Conservation (phyloP, 768 basidiomycete genomes). For the Pleurotus tuoliensis region DNA sequence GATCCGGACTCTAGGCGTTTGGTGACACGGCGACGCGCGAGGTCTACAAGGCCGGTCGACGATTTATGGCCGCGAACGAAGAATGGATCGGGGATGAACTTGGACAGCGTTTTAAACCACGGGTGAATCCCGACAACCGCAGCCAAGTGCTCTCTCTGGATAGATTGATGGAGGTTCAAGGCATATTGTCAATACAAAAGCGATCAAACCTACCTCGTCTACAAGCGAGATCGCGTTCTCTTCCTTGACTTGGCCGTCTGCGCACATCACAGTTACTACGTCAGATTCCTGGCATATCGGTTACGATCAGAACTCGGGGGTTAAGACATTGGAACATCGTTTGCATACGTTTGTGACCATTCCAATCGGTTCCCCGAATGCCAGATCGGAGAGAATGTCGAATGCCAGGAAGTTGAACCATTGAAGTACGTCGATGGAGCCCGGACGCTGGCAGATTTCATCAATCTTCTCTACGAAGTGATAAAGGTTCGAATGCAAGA, state of each 20-base stretch:
- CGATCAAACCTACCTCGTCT: slow-evolving; percentile 19
- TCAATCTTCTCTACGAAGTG: slow-evolving; percentile 19
- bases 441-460: slow-evolving; percentile 13
- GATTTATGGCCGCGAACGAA: slow-evolving; percentile 19
- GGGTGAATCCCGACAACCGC: slow-evolving; percentile 25
- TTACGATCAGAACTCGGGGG: background rate
- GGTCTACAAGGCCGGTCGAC: slow-evolving; percentile 16
- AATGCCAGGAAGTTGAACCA: slow-evolving; percentile 33
- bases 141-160: slow-evolving; percentile 24
- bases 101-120: slow-evolving; percentile 12
- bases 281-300: slow-evolving; percentile 18
- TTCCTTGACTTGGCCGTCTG: slow-evolving; percentile 15
- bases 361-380: slow-evolving; percentile 28
- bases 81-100: slow-evolving; percentile 22
- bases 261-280: slow-evolving; percentile 15
- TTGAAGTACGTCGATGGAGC: slow-evolving; percentile 18
- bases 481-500: slow-evolving; percentile 14
- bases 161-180: background rate
- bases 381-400: slow-evolving; percentile 28
- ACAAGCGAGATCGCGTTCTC: slow-evolving; percentile 23
- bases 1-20: slow-evolving; percentile 17
- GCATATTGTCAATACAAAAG: background rate
- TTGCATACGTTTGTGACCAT: slow-evolving; percentile 22
- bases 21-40: slow-evolving; percentile 20
- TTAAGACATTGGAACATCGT: background rate